Base-by-base conservation (phyloP, 2,329 filamentous ascomycete species). In the Aspergillus calidoustus region DNA sequence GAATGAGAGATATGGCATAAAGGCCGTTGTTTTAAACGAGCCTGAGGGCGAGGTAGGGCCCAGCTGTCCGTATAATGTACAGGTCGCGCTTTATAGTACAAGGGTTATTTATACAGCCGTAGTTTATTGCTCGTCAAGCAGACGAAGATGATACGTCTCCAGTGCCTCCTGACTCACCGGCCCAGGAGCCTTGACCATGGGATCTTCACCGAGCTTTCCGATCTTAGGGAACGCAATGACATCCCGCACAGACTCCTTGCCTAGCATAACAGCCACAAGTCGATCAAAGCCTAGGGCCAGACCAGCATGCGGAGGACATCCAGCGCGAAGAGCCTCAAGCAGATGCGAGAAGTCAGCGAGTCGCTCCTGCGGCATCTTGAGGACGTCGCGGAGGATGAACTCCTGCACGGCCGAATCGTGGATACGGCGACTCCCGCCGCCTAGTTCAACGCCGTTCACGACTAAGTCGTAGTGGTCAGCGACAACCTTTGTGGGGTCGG, bases 181-280 rank as follows among this genome's bases (percentile, higher is more conserved):
- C 54, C 88, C 88, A 0, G 95, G 95, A 64, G 91, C 91, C 69
- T 87, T 88, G 3, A 96, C 92, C 76, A 96, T 86, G 60, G 87
- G 77, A 78, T 99, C 95, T 72, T 96, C 91, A 0, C 95, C 91
- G 0, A 94, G 93, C 74, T 89, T 93, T 64, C 92, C 93, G 64
- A 87, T 93, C 82, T 99, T 99, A 0, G 95, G 96, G 72, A 99
- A 99, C 0, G 93, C 93, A 76, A 99, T 97, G 1, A 99, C 94
- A 79, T 99, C 94, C 62, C 91, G 83, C 3, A 99, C 90, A 1
- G 90, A 93, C 11, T 90, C 84, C 34, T 86, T 89, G 1, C 89
- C 90, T 23, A 90, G 86, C 82, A 99, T 86, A 0, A 97, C 81
- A 0, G 94, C 90, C 44, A 95, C 84, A 53, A 99, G 77, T 4